These are phyloP conservation scores for Lophium mytilinum DNA, from an alignment of 495 filamentous ascomycete species.

Conservation along the genomic window DNA sequence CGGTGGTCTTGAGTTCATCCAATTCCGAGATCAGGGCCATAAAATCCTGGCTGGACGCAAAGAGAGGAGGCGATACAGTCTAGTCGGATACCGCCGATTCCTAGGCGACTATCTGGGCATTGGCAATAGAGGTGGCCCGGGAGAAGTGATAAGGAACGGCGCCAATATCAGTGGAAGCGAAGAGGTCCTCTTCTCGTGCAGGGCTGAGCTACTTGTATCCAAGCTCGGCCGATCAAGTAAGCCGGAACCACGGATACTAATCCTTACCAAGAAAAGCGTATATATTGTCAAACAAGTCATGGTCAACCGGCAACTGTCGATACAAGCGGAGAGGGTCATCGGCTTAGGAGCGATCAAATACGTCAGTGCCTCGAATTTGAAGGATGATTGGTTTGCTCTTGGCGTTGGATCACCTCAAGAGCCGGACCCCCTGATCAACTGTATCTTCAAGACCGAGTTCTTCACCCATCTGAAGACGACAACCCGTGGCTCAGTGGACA, in stretches of 20 bases:
- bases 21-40: slow-evolving; percentile 86
- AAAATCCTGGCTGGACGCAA: slow-evolving; percentile 73
- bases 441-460: slow-evolving; percentile 93
- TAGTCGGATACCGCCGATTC: slow-evolving; percentile 86
- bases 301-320: slow-evolving; percentile 71
- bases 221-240: slow-evolving; percentile 97
- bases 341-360: slow-evolving; percentile 81
- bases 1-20: slow-evolving; percentile 77
- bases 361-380: slow-evolving; percentile 65
- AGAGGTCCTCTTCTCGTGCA: slow-evolving; percentile 75
- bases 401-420: slow-evolving; percentile 82
- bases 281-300: slow-evolving; percentile 81
- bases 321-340: slow-evolving; percentile 71
- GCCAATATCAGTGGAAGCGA: slow-evolving; percentile 61
- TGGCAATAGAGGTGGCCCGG: slow-evolving; percentile 69
- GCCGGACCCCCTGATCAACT: slow-evolving; percentile 83
- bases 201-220: slow-evolving; percentile 76
- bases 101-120: slow-evolving; percentile 92
- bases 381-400: slow-evolving; percentile 95
- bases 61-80: slow-evolving; percentile 81
- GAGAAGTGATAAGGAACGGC: slow-evolving; percentile 67
- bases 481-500: slow-evolving; percentile 67
- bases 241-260: slow-evolving; percentile 71
- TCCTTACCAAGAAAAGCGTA: slow-evolving; percentile 78
- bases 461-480: slow-evolving; percentile 77